phyloP scores from a whole-genome alignment of 75 land plant genomes.

The Cunninghamia lanceolata region DNA sequence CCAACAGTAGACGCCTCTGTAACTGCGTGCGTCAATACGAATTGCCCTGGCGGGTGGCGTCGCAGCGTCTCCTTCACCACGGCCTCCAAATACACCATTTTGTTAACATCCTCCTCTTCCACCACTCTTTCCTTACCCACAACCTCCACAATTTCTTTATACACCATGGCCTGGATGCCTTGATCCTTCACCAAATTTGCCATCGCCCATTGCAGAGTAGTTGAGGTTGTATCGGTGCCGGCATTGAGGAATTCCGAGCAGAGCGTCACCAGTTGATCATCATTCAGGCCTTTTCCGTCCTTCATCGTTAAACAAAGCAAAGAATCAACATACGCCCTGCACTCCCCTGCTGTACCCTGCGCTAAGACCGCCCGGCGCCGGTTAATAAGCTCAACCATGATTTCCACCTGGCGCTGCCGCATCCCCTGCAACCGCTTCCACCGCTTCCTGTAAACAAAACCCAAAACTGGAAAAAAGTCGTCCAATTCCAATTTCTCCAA shows the following conservation, averaged over 20 bases:
- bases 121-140: constrained; percentile 8
- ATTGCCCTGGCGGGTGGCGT: constrained; percentile 21
- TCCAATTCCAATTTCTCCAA: not conserved
- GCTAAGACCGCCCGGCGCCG: not conserved
- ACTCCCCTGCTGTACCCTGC: not conserved
- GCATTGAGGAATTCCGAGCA: constrained; percentile 31
- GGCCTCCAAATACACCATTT: constrained; percentile 11
- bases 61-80: constrained; percentile 20
- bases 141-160: constrained; percentile 16
- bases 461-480: not conserved
- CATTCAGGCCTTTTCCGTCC: not conserved
- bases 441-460: not conserved
- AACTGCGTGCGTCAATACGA: constrained; percentile 17
- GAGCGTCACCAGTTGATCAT: constrained; percentile 15
- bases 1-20: constrained; percentile 17
- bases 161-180: constrained; percentile 23
- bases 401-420: constrained; percentile 1
- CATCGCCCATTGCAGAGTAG: constrained; percentile 34
- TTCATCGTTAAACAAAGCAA: not conserved
- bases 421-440: not conserved
- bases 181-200: constrained; percentile 36
- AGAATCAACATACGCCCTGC: constrained; percentile 12
- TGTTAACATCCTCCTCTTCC: constrained; percentile 7
- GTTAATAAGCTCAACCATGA: constrained; percentile 15
- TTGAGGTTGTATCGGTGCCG: constrained; percentile 37